Evolutionary conservation across 306 rosid species (phyloP), one percentile per base, ranked within the genome.

Genomic region (Elaeagnus macrophylla): DNA sequence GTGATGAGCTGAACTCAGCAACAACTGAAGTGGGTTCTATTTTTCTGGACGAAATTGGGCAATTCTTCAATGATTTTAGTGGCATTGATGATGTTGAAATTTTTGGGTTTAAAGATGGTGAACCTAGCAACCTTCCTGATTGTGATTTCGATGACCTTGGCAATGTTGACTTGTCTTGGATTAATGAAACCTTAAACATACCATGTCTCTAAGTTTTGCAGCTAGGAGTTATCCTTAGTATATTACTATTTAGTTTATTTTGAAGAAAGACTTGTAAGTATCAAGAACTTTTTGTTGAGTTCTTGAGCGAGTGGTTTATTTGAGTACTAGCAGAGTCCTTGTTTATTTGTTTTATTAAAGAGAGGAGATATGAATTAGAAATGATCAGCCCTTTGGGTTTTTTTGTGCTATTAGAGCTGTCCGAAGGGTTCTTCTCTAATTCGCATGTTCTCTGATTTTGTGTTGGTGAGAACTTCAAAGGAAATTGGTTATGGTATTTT

Each of bases 351-450:
- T 66, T 53, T 54, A 54, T 51, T 66, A 54, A 25, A 25, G 32
- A 25, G 32, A 25, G 32, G 32, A 5, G 53, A 59, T 39, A 2
- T 35, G 51, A 17, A 32, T 36, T 41, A 39, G 15, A 44, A 56
- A 40, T 16, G 36, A 14, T 68, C 51, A 46, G 14, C 45, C 62
- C 73, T 66, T 60, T 71, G 81, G 81, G 76, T 84, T 84, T 81
- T 81, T 59, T 63, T 71, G 83, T 66, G 85, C 85, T 81, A 10
- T 25, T 59, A 50, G 72, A 84, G 94, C 94, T 72, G 77, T 81
- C 94, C 94, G 60, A 74, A 18, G 72, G 69, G 53, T 45, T 25
- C 32, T 25, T 25, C 32, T 25, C 32, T 25, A 25, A 25, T 25
- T 25, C 32, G 32, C 4, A 5, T 25, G 32, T 25, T 25, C 32